These are phyloP conservation scores for Begonia loranthoides DNA, from an alignment of 306 rosid genomes.

Conservation along the genomic window DNA sequence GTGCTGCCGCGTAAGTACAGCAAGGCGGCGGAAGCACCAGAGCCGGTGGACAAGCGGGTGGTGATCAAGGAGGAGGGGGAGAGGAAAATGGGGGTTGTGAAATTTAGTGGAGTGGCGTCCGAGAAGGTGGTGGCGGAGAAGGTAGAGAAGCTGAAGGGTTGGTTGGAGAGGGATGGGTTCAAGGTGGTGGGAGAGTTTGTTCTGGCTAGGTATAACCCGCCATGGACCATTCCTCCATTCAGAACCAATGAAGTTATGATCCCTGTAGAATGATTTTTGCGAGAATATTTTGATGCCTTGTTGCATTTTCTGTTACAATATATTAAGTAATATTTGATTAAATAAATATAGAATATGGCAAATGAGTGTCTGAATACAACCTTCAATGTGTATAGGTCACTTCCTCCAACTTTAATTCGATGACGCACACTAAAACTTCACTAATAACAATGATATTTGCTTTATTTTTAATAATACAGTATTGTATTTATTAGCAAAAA, in stretches of 20 bases:
- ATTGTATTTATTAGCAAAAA: too few species aligned
- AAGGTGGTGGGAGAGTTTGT: conserved; percentile 49
- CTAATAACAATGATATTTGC: too few species aligned
- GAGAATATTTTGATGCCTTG: not conserved
- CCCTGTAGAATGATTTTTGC: conserved; percentile 38
- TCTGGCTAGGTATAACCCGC: conserved; percentile 87
- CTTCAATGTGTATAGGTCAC: too few species aligned
- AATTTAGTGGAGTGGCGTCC: conserved; percentile 44
- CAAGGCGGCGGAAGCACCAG: conserved; percentile 71
- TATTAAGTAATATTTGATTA: too few species aligned
- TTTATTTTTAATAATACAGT: too few species aligned
- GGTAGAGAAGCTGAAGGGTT: conserved; percentile 42
- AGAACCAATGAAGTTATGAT: conserved; percentile 81
- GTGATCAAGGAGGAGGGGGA: conserved; percentile 60
- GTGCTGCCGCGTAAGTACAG: conserved; percentile 41
- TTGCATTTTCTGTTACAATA: too few species aligned
- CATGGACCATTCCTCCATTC: conserved; percentile 55
- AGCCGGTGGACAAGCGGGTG: conserved; percentile 72
- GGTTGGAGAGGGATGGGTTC: conserved; percentile 67
- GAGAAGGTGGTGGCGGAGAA: conserved; percentile 51
- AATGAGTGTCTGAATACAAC: too few species aligned
- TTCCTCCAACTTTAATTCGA: too few species aligned
- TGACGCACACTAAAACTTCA: too few species aligned
- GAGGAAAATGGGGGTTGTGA: conserved; percentile 66
- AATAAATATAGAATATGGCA: too few species aligned